phyloP scores from a whole-genome alignment of 2,329 filamentous ascomycete genomes.

The Colletotrichum camelliae region DNA sequence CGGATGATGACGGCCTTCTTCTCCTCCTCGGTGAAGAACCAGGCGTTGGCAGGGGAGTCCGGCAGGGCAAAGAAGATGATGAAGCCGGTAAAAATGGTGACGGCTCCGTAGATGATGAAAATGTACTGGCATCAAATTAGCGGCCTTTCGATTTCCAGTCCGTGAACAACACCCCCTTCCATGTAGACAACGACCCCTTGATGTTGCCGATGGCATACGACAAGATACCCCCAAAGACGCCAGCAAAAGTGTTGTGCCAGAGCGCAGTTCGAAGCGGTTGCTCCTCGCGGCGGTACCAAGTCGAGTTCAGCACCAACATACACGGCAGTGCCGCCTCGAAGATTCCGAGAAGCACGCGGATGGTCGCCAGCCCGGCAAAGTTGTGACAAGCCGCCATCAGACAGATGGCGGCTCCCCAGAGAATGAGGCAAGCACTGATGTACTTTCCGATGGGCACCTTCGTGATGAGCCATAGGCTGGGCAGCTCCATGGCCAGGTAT shows the following conservation, averaged over 20 bases:
- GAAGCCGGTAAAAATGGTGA: conserved; percentile 64
- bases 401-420: conserved; percentile 41
- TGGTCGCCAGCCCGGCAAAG: conserved; percentile 23
- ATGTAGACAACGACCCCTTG: conserved; percentile 24
- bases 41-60: conserved; percentile 59
- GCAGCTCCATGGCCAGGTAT: conserved; percentile 66
- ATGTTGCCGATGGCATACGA: conserved; percentile 46
- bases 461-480: conserved; percentile 62
- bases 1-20: conserved; percentile 72
- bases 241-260: conserved; percentile 59
- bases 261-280: conserved; percentile 68
- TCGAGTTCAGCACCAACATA: conserved; percentile 51
- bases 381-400: conserved; percentile 40
- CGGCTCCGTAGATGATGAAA: conserved; percentile 65
- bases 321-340: conserved; percentile 40
- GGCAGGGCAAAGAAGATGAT: conserved; percentile 63
- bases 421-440: conserved; percentile 33
- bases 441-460: conserved; percentile 28
- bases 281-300: conserved; percentile 56
- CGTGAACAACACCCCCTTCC: conserved; percentile 48
- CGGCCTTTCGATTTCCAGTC: conserved; percentile 20
- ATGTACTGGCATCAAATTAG: conserved; percentile 46
- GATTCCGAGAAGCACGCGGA: conserved; percentile 26
- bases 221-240: conserved; percentile 54
- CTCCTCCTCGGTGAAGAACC: conserved; percentile 68